phyloP scores from a whole-genome alignment of 164 flowering plant species.

The Liriodendron chinense region DNA sequence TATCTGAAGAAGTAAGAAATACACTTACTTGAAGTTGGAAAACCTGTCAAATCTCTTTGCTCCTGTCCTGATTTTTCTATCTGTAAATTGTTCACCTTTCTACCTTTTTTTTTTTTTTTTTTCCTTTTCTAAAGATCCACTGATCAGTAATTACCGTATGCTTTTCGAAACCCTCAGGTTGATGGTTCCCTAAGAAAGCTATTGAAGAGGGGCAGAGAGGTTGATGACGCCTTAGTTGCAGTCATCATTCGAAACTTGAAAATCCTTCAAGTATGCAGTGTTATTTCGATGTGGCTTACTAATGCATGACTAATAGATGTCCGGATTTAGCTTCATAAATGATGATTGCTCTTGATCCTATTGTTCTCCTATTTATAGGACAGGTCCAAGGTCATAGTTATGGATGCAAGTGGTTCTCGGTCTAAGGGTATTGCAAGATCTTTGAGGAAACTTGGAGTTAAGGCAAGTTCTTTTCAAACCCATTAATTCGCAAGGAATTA shows the following conservation, averaged over 20 bases:
- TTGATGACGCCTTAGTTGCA: constrained; percentile 67
- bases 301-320: not conserved
- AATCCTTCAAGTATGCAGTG: constrained; percentile 58
- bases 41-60: not conserved
- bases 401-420: constrained; percentile 88
- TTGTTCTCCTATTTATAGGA: constrained; percentile 54
- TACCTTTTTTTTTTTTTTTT: not conserved
- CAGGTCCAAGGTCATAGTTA: constrained; percentile 78
- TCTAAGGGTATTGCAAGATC: constrained; percentile 93
- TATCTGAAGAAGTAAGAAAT: not conserved
- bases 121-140: not conserved
- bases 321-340: constrained; percentile 8
- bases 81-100: not conserved
- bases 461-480: constrained; percentile 46
- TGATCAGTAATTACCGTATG: not conserved
- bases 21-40: not conserved
- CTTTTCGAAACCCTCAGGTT: constrained; percentile 39
- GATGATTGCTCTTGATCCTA: constrained; percentile 19
- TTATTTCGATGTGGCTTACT: not conserved
- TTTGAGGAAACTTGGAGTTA: constrained; percentile 75
- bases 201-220: constrained; percentile 59
- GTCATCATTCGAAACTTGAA: constrained; percentile 76
- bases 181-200: constrained; percentile 54
- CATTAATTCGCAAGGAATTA: not conserved
- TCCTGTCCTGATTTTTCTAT: not conserved